Evolutionary conservation across 257 asterid genomes (phyloP).

Genomic region (Nemophila menziesii): DNA sequence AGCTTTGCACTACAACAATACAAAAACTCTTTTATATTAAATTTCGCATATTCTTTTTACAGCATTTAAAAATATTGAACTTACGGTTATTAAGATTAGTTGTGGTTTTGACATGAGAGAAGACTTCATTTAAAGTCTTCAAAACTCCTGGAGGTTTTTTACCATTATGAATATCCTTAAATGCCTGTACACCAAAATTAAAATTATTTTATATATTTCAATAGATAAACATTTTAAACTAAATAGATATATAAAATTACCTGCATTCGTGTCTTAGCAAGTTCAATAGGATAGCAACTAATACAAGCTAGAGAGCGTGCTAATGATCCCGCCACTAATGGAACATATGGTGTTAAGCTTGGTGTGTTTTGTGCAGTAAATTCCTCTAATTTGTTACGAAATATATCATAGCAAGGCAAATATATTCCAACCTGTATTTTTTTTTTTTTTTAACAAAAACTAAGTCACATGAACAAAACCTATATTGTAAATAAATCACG

Average conservation of each 20-base stretch:
- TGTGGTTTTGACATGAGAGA: constrained; percentile 57
- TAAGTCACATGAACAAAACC: background rate
- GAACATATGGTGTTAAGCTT: constrained; percentile 49
- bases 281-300: constrained; percentile 94
- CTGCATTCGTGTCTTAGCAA: constrained; percentile 98
- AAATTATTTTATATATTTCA: background rate
- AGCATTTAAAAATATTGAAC: constrained; percentile 15
- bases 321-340: constrained; percentile 72
- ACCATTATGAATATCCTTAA: constrained; percentile 45
- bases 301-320: constrained; percentile 88
- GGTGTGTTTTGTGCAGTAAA: constrained; percentile 45
- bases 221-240: background rate
- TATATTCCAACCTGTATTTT: constrained; percentile 86
- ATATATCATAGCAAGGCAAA: constrained; percentile 82
- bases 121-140: constrained; percentile 60
- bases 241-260: constrained; percentile 23
- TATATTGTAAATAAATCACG: background rate
- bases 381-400: constrained; percentile 55
- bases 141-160: constrained; percentile 77
- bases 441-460: no score
- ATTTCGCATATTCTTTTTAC: background rate
- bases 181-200: constrained; percentile 24
- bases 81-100: constrained; percentile 41
- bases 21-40: background rate
- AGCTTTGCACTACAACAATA: constrained; percentile 57